These are phyloP conservation scores for Anaeramoeba flamelloides DNA, from an alignment of 78 protist genomes.

Conservation along the genomic window DNA sequence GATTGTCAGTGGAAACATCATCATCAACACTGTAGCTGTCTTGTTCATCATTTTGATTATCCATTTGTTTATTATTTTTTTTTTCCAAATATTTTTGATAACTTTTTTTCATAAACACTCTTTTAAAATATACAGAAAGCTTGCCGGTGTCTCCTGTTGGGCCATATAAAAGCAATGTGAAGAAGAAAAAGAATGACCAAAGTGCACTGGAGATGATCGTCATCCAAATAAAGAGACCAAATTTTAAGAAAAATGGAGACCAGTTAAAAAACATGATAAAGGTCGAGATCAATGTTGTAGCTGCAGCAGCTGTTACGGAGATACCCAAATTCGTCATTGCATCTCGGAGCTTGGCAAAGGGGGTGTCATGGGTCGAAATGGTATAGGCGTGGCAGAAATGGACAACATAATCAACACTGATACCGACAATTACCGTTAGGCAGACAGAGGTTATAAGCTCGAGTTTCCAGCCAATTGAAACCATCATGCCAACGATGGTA, in stretches of 20 bases:
- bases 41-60: too few relatives aligned
- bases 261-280: conserved; percentile 1
- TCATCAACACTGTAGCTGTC: too few relatives aligned
- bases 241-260: conserved; percentile 10
- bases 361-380: neutral
- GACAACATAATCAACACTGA: conserved; percentile 13
- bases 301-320: conserved; percentile 4
- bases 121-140: too few relatives aligned
- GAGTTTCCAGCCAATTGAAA: conserved; percentile 3
- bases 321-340: conserved; percentile 8
- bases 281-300: conserved; percentile 9
- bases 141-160: too few relatives aligned
- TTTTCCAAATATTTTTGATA: too few relatives aligned
- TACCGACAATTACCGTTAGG: conserved; percentile 18
- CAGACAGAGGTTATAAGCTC: conserved; percentile 7
- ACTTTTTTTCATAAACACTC: too few relatives aligned
- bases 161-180: neutral
- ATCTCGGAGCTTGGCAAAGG: neutral
- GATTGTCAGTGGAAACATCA: too few relatives aligned
- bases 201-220: conserved; percentile 8
- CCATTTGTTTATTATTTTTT: too few relatives aligned
- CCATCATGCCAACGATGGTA: neutral
- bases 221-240: conserved; percentile 12
- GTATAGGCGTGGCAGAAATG: conserved; percentile 2
- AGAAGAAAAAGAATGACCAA: conserved; percentile 16